Conservation (phyloP, 306 rosid species). For the Castanea sativa region DNA sequence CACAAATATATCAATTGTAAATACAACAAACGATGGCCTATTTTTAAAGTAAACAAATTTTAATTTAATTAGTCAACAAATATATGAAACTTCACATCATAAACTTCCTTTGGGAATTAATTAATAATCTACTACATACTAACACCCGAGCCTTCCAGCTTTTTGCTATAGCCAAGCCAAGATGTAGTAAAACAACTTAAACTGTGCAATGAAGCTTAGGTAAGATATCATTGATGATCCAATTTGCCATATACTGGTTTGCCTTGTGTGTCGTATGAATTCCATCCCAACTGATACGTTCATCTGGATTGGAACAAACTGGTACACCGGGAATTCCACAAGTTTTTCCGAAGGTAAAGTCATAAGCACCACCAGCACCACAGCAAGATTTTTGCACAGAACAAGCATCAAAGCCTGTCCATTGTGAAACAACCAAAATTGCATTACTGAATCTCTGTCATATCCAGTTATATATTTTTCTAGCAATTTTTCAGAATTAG, state of each 20-base stretch:
- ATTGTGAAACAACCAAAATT: not conserved
- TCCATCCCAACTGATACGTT: slow-evolving; percentile 23
- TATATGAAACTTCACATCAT: no score
- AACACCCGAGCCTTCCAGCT: no score
- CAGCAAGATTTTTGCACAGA: slow-evolving; percentile 27
- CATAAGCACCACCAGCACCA: slow-evolving; percentile 15
- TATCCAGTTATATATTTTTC: not conserved
- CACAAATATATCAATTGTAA: no score
- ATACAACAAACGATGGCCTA: no score
- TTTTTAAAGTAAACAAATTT: no score
- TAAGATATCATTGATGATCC: slow-evolving; percentile 18
- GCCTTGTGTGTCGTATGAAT: slow-evolving; percentile 19
- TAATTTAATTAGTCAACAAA: no score
- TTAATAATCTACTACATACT: no score
- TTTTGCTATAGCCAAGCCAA: not conserved
- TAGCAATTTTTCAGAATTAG: not conserved
- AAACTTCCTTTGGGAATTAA: no score
- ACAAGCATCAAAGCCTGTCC: slow-evolving; percentile 8
- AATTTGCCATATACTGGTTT: not conserved
- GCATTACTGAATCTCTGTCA: not conserved
- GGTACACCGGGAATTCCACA: slow-evolving; percentile 6
- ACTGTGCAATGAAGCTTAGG: not conserved
- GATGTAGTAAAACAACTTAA: not conserved
- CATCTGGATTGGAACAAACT: slow-evolving; percentile 8
- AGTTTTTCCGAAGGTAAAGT: not conserved